Evolutionary conservation across 306 rosid species (phyloP).

Genomic region (Dalbergia oliveri): DNA sequence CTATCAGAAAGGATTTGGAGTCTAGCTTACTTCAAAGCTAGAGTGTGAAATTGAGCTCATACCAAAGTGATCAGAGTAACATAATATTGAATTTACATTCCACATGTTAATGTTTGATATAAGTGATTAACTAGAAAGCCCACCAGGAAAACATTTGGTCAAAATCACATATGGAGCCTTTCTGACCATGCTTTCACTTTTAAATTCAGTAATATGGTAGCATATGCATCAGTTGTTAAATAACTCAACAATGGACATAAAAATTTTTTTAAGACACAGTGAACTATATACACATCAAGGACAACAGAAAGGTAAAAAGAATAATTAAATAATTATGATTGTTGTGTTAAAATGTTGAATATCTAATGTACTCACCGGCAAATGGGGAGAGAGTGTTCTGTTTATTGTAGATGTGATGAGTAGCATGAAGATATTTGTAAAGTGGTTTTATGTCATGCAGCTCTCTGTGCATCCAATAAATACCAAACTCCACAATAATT

Average conservation of each 20-base stretch:
- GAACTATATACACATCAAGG: constrained; percentile 1
- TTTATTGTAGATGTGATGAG: constrained; percentile 93
- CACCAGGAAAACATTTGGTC: neutral
- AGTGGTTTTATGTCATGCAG: constrained; percentile 96
- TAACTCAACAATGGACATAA: constrained; percentile 29
- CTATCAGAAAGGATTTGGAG: neutral
- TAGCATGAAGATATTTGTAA: constrained; percentile 88
- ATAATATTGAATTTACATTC: neutral
- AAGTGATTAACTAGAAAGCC: neutral
- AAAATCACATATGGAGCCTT: constrained; percentile 19
- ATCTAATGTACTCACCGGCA: constrained; percentile 73
- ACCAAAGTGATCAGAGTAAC: neutral
- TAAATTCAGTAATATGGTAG: constrained; percentile 7
- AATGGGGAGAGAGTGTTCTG: constrained; percentile 96
- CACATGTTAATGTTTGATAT: neutral
- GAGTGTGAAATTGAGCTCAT: constrained; percentile 14
- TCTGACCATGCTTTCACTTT: constrained; percentile 14
- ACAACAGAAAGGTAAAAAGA: constrained; percentile 8
- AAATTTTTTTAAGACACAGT: neutral
- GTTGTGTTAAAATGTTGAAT: constrained; percentile 27
- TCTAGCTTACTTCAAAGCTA: constrained; percentile 12
- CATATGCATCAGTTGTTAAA: constrained; percentile 21
- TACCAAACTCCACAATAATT: constrained; percentile 78
- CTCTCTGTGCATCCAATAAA: constrained; percentile 95
- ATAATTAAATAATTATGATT: constrained; percentile 7